Percentiles rank a stretch among this genome's conserved stretches.
phyloP scores from a whole-genome alignment of 176 grass and related monocot species.

The Luzula sylvatica region DNA sequence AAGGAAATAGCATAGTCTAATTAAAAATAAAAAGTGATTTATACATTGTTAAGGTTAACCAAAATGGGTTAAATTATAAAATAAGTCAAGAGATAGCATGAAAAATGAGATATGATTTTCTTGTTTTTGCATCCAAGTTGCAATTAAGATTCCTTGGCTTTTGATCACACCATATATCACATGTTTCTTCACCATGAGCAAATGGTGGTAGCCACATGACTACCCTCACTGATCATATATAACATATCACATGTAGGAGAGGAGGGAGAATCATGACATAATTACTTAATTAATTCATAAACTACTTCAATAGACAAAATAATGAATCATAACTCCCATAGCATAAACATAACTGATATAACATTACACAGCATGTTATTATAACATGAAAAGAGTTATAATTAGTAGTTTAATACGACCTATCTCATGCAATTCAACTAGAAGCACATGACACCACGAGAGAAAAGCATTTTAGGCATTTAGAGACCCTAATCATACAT shows the following conservation, averaged over 20 bases:
- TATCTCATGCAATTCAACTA: constrained; percentile 10
- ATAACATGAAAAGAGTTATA: no score
- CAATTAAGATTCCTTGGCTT: constrained; percentile 18
- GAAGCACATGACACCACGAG: constrained; percentile 15
- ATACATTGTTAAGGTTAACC: no score
- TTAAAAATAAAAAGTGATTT: no score
- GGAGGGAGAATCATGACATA: constrained; percentile 11
- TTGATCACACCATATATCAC: constrained; percentile 9
- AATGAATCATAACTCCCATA: constrained; percentile 6
- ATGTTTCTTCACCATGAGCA: constrained; percentile 15
- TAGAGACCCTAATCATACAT: no score
- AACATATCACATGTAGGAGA: background rate
- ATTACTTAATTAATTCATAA: no score
- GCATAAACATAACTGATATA: no score
- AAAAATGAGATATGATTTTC: background rate
- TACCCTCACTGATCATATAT: no score
- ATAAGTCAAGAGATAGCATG: background rate
- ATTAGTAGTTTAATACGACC: background rate
- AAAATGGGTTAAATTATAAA: no score
- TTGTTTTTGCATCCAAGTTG: constrained; percentile 22
- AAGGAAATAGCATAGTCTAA: no score
- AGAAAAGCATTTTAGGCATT: background rate
- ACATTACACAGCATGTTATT: no score
- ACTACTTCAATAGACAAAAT: constrained; percentile 12
- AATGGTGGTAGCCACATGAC: constrained; percentile 16